Evolutionary conservation across 345 rosid species (phyloP).

Genomic region (Brassica nigra): DNA sequence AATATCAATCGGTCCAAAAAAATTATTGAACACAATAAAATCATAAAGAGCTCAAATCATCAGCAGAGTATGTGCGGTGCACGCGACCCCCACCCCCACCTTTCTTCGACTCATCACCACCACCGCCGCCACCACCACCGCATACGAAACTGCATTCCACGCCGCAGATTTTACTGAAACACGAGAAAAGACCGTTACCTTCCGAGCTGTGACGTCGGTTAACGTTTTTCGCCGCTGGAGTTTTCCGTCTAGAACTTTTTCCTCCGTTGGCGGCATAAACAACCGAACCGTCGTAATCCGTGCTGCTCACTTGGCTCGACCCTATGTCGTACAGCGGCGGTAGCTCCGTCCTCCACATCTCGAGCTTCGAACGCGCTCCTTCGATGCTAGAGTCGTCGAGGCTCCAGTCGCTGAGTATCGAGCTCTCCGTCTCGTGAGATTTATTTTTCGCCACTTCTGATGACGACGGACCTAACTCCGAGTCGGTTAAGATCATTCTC

Average conservation of each 20-base stretch:
- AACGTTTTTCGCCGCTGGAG: slow-evolving; percentile 14
- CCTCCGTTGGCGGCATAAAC: slow-evolving; percentile 20
- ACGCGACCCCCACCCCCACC: background rate
- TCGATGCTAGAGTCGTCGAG: slow-evolving; percentile 59
- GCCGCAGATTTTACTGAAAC: slow-evolving; percentile 75
- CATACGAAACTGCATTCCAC: slow-evolving; percentile 72
- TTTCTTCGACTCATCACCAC: slow-evolving; percentile 21
- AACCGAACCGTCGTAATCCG: background rate
- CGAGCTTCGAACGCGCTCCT: slow-evolving; percentile 77
- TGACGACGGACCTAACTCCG: slow-evolving; percentile 82
- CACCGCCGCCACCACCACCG: slow-evolving; percentile 39
- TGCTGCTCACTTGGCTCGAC: slow-evolving; percentile 41
- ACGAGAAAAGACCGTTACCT: slow-evolving; percentile 55
- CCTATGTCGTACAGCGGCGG: slow-evolving; percentile 63
- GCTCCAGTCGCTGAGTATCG: slow-evolving; percentile 55
- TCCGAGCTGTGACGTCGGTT: slow-evolving; percentile 45
- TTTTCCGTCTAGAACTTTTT: slow-evolving; percentile 28
- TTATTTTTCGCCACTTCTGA: slow-evolving; percentile 76
- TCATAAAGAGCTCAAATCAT: slow-evolving; percentile 33
- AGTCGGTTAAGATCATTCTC: slow-evolving; percentile 46
- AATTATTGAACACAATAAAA: background rate
- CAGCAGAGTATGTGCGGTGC: slow-evolving; percentile 30
- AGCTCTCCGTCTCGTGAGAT: slow-evolving; percentile 53
- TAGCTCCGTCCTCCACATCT: slow-evolving; percentile 77
- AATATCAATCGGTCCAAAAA: slow-evolving; percentile 4